Percentiles rank a stretch among this genome's conserved stretches.
These are phyloP conservation scores for Solanum paucissectum DNA, from an alignment of 257 asterid species.

Conservation along the genomic window DNA sequence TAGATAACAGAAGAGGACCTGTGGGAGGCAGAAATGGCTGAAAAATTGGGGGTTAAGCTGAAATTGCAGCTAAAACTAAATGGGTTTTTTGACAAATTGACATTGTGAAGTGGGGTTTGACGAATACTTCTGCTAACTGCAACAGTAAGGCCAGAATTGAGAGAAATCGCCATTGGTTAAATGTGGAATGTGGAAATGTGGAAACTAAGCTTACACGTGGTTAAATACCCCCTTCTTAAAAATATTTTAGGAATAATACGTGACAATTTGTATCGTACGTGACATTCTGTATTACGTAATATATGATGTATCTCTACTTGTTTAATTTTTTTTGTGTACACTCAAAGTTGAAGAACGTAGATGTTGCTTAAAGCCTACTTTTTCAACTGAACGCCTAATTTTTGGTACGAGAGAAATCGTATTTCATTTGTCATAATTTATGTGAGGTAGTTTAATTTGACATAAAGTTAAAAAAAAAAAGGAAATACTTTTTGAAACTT, in stretches of 20 bases:
- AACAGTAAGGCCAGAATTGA: slow-evolving; percentile 6
- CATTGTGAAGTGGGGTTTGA: neutral
- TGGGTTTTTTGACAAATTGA: neutral
- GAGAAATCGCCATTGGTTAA: slow-evolving; percentile 60
- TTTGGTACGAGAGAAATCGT: too few relatives aligned
- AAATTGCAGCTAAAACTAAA: neutral
- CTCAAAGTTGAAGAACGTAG: too few relatives aligned
- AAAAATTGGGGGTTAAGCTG: neutral
- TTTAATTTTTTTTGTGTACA: too few relatives aligned
- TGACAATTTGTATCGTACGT: too few relatives aligned
- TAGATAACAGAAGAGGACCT: slow-evolving; percentile 25
- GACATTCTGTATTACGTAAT: too few relatives aligned
- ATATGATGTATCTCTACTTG: accelerated
- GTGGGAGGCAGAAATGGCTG: neutral
- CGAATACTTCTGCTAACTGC: neutral
- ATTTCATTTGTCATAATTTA: too few relatives aligned
- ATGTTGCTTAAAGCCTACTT: too few relatives aligned
- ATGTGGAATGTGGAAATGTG: too few relatives aligned
- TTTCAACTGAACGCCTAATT: too few relatives aligned
- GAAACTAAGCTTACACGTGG: slow-evolving; percentile 20
- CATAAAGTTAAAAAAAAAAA: too few relatives aligned
- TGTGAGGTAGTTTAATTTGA: too few relatives aligned
- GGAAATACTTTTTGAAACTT: too few relatives aligned
- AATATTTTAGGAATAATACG: neutral
- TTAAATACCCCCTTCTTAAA: neutral